Base-by-base conservation (phyloP, 345 rosid genomes). In the Dovyalis caffra region DNA sequence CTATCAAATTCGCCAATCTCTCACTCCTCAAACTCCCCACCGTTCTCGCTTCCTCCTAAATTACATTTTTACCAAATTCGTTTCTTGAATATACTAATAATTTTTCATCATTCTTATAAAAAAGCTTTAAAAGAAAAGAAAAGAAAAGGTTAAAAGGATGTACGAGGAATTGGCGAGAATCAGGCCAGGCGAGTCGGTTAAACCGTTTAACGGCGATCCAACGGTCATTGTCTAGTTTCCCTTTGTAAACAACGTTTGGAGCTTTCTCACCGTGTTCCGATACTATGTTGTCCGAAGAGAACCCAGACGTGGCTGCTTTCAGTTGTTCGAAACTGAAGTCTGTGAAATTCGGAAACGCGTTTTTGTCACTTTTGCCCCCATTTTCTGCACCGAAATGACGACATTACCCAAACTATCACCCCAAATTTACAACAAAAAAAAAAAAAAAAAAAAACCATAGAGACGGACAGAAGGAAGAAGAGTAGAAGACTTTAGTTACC, bases 191-290 rank as follows among this genome's bases (percentile, higher is more conserved):
- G 51, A 85, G 77, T 43, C 87, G 89, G 82, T 91, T 90, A 71
- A 95, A 95, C 31, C 99, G 93, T 78, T 95, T 93, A 68, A 95
- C 88, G 65, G 99, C 98, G 79, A 95, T 86, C 81, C 86, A 84
- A 12, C 89, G 90, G 66, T 88, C 93, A 40, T 87, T 89, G 11
- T 90, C 96, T 38, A 95, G 88, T 78, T 84, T 91, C 43, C 98
- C 98, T 82, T 87, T 89, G 85, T 88, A 95, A 64, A 95, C 97
- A 71, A 93, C 89, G 56, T 95, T 95, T 3, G 97, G 99, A 74
- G 98, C 97, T 82, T 93, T 95, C 81, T 93, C 94, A 6, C 99
- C 98, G 76, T 95, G 99, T 73, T 95, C 98, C 70, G 99, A 95
- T 6, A 95, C 98, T 76, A 95, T 89, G 88, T 88, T 91, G 43